These are phyloP conservation scores for Ottelia alismoides DNA, from an alignment of 106 monocot genomes.

Conservation along the genomic window DNA sequence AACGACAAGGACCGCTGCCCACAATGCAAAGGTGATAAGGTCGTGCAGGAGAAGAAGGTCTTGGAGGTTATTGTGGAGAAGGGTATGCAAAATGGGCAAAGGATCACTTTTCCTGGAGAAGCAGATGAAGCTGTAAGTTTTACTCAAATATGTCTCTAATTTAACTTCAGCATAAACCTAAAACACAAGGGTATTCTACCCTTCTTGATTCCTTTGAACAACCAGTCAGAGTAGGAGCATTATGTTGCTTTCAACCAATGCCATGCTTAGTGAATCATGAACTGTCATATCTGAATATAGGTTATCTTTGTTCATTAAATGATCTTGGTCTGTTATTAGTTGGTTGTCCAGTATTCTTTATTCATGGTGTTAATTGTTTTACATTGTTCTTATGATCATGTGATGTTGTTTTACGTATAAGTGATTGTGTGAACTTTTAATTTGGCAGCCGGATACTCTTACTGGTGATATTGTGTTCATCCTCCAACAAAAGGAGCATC, in stretches of 20 bases:
- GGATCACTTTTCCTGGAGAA: conserved; percentile 83
- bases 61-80: conserved; percentile 76
- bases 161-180: no score
- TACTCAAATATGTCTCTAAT: no score
- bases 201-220: no score
- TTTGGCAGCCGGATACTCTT: conserved; percentile 62
- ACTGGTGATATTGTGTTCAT: conserved; percentile 77
- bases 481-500: conserved; percentile 72
- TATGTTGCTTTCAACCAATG: not conserved
- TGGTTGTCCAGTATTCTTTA: no score
- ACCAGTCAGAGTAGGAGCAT: no score
- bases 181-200: no score
- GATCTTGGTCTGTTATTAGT: no score
- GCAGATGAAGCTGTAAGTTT: conserved; percentile 74
- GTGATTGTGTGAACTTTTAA: not conserved
- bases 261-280: not conserved
- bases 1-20: conserved; percentile 71
- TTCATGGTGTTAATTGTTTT: not conserved
- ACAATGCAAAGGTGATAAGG: conserved; percentile 87
- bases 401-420: no score
- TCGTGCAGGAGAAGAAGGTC: conserved; percentile 73
- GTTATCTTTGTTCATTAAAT: not conserved
- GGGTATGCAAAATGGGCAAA: conserved; percentile 87
- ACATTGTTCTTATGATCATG: not conserved
- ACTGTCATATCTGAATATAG: no score